These are phyloP conservation scores for Ilex aquifolium DNA, from an alignment of 257 asterid species.

Conservation along the genomic window DNA sequence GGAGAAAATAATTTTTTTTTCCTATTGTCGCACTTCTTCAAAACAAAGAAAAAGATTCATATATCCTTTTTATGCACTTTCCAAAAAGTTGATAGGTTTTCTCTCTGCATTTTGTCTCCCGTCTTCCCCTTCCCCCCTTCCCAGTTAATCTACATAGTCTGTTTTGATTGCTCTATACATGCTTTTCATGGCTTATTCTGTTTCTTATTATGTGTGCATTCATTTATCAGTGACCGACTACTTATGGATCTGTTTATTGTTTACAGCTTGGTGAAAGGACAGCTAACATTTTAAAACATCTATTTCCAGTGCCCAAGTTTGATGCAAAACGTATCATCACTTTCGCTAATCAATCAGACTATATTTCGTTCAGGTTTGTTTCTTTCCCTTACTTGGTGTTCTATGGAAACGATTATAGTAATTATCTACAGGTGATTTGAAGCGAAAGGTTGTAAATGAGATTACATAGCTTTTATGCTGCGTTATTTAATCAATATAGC, in stretches of 20 bases:
- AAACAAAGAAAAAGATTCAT: too few species aligned
- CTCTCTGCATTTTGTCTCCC: too few species aligned
- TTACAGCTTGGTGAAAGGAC: conserved; percentile 86
- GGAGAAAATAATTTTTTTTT: too few species aligned
- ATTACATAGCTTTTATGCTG: too few species aligned
- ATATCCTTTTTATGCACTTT: too few species aligned
- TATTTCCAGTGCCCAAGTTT: conserved; percentile 93
- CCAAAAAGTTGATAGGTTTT: too few species aligned
- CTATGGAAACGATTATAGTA: not conserved
- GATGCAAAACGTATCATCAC: conserved; percentile 84
- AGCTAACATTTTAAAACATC: conserved; percentile 71
- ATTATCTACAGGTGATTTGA: too few species aligned
- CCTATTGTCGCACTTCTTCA: too few species aligned
- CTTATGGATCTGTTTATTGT: conserved; percentile 15
- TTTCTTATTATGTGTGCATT: not conserved
- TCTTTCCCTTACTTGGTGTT: conserved; percentile 1
- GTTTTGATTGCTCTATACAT: not conserved
- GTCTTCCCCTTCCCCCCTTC: too few species aligned
- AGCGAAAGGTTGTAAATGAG: too few species aligned
- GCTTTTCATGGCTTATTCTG: not conserved
- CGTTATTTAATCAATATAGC: too few species aligned
- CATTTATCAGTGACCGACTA: not conserved
- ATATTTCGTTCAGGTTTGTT: conserved; percentile 82
- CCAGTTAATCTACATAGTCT: too few species aligned
- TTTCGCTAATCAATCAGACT: conserved; percentile 71